Evolutionary conservation across 2,329 filamentous ascomycete species (phyloP).

Genomic region (Nemania abortiva): DNA sequence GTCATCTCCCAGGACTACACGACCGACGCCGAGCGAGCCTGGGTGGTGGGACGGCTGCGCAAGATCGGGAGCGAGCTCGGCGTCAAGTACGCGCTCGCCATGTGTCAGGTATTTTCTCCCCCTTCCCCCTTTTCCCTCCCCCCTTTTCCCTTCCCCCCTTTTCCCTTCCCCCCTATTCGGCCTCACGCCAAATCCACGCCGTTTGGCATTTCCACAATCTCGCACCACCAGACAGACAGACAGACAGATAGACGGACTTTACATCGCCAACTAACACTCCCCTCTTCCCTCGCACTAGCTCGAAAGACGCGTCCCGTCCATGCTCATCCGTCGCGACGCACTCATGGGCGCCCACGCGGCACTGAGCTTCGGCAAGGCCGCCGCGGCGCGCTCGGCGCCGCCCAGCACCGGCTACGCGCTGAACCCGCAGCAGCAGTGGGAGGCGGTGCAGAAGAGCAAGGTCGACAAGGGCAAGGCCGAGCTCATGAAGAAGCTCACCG

Average conservation of each 20-base stretch:
- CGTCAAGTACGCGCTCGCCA: conserved; percentile 68
- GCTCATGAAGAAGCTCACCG: conserved; percentile 57
- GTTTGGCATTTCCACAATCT: too few relatives aligned
- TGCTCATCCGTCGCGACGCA: conserved; percentile 69
- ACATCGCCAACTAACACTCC: not conserved
- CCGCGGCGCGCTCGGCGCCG: conserved; percentile 55
- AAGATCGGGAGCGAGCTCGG: conserved; percentile 69
- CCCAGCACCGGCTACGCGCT: conserved; percentile 53
- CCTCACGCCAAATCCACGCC: not conserved
- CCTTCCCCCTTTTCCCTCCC: not conserved
- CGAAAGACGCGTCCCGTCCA: conserved; percentile 70
- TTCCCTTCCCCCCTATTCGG: too few relatives aligned
- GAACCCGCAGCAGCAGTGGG: conserved; percentile 62
- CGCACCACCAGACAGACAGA: not conserved
- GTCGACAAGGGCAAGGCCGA: conserved; percentile 59
- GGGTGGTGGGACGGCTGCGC: conserved; percentile 65
- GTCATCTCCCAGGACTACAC: conserved; percentile 68
- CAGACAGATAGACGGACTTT: not conserved
- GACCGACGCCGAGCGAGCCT: conserved; percentile 69
- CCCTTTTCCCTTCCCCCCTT: conserved; percentile 3
- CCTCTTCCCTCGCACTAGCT: conserved; percentile 55
- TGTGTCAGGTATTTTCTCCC: conserved; percentile 60
- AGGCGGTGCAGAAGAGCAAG: conserved; percentile 61
- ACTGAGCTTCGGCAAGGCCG: conserved; percentile 58
- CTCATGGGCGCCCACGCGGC: conserved; percentile 61